Conservation (phyloP, 306 rosid species). For the Fragaria vesca region DNA sequence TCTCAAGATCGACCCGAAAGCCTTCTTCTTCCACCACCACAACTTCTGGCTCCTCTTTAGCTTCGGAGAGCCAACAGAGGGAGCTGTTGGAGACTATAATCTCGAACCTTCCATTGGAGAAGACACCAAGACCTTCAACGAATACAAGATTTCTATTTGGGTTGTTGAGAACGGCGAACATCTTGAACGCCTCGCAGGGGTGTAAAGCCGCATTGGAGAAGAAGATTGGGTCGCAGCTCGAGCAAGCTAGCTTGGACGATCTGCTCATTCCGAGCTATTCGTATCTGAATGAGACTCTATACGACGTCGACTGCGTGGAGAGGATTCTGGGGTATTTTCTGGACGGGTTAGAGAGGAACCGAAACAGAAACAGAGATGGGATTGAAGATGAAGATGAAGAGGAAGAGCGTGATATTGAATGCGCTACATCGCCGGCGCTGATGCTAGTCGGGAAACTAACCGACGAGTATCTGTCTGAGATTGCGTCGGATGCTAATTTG, state of each 20-base stretch:
- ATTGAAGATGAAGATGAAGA: constrained; percentile 11
- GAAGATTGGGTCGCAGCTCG: constrained; percentile 85
- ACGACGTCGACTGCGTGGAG: constrained; percentile 84
- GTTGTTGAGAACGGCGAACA: constrained; percentile 68
- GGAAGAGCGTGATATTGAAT: constrained; percentile 21
- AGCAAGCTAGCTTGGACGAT: constrained; percentile 86
- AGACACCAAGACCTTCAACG: constrained; percentile 47
- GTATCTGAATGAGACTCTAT: constrained; percentile 80
- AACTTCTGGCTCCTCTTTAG: constrained; percentile 22
- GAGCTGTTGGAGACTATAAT: constrained; percentile 73
- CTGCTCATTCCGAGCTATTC: constrained; percentile 93
- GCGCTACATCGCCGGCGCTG: constrained; percentile 50
- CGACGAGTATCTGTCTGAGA: constrained; percentile 84
- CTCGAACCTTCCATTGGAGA: constrained; percentile 65
- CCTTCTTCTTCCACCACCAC: constrained; percentile 25
- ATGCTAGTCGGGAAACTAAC: constrained; percentile 80
- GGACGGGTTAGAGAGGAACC: constrained; percentile 35
- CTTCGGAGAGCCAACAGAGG: constrained; percentile 69
- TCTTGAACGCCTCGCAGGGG: constrained; percentile 60
- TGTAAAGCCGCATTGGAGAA: constrained; percentile 73
- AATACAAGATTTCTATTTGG: constrained; percentile 73
- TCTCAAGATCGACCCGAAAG: constrained; percentile 69
- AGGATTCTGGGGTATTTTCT: constrained; percentile 60
- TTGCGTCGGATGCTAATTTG: constrained; percentile 89
- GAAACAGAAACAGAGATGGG: constrained; percentile 29